Conservation (phyloP, 306 rosid species). For the Boehmeria nivea region DNA sequence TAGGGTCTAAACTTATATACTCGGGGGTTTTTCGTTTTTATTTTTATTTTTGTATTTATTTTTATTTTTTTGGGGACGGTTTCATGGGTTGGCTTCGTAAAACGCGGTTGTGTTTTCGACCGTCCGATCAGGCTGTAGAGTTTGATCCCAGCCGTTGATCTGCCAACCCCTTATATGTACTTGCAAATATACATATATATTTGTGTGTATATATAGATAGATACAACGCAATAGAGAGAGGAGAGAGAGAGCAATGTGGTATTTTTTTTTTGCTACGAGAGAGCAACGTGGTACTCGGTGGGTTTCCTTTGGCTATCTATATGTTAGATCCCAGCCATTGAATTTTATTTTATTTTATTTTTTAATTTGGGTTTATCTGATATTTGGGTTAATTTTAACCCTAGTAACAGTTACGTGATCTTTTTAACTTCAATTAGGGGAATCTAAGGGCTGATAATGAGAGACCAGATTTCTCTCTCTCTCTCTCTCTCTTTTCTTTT, state of each 20-base stretch:
- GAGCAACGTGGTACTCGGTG: background rate
- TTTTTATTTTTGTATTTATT: background rate
- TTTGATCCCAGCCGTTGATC: conserved; percentile 34
- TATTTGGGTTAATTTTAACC: background rate
- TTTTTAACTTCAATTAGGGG: background rate
- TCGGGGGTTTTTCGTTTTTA: too few relatives aligned
- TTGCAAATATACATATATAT: background rate
- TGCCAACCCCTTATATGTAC: background rate
- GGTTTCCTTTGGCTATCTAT: background rate
- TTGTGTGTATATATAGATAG: too few relatives aligned
- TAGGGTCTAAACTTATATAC: conserved; percentile 18
- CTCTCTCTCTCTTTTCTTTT: background rate
- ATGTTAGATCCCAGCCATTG: conserved; percentile 71
- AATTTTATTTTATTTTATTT: background rate
- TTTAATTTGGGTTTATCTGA: background rate
- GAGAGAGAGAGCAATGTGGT: too few relatives aligned
- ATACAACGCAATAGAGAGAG: background rate
- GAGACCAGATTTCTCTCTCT: background rate
- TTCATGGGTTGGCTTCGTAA: conserved; percentile 53
- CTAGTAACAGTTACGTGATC: background rate
- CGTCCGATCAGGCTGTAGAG: conserved; percentile 37
- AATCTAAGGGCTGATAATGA: background rate
- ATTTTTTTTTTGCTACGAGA: too few relatives aligned
- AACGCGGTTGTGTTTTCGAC: background rate
- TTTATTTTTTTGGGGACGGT: conserved; percentile 38